Percentiles rank a stretch among this genome's conserved stretches.
phyloP scores from a whole-genome alignment of 2,329 filamentous ascomycete genomes.

The Onygena corvina region DNA sequence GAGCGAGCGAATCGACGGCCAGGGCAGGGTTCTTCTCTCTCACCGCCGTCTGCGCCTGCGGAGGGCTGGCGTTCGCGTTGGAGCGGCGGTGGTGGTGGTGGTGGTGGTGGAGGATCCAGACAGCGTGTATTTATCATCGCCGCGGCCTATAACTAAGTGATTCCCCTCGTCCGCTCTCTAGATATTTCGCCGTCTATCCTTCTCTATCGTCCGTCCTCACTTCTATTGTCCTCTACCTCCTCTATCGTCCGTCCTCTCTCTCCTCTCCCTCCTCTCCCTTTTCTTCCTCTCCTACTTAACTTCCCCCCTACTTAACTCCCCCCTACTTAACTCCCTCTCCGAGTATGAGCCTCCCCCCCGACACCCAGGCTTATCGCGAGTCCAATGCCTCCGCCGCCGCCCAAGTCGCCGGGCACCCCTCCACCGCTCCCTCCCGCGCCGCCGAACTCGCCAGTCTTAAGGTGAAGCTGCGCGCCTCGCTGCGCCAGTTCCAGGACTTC shows the following conservation, averaged over 20 bases:
- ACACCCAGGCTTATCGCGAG: slow-evolving; percentile 19
- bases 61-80: too few species aligned
- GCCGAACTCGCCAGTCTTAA: slow-evolving; percentile 52
- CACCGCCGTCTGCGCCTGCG: too few species aligned
- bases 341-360: slow-evolving; percentile 30
- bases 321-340: slow-evolving; percentile 13
- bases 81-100: too few species aligned
- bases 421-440: slow-evolving; percentile 37
- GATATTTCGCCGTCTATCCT: too few species aligned
- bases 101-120: too few species aligned
- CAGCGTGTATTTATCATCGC: too few species aligned
- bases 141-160: too few species aligned
- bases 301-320: slow-evolving; percentile 13
- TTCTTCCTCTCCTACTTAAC: slow-evolving; percentile 18
- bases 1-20: too few species aligned
- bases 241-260: slow-evolving; percentile 13
- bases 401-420: slow-evolving; percentile 32
- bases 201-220: not conserved
- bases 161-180: too few species aligned
- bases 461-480: slow-evolving; percentile 54
- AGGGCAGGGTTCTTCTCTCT: too few species aligned
- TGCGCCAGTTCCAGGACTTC: slow-evolving; percentile 86
- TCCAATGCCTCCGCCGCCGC: slow-evolving; percentile 31
- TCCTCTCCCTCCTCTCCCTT: slow-evolving; percentile 6
- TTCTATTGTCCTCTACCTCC: not conserved